Evolutionary conservation across 176 grass and related monocot species (phyloP), one percentile per base, ranked within the genome.

Genomic region (Raddia guianensis): DNA sequence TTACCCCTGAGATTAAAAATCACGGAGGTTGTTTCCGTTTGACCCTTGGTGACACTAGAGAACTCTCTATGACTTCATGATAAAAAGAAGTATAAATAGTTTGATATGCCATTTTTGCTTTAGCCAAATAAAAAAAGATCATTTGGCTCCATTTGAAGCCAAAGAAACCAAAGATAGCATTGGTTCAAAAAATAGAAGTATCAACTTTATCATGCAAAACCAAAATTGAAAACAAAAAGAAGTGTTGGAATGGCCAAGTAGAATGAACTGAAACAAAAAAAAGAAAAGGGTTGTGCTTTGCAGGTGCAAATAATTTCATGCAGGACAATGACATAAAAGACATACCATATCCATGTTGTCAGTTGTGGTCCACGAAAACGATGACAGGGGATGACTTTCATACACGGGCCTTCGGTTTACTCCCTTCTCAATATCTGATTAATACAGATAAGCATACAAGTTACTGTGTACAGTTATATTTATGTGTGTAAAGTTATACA

Each of bases 361-460:
- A 75, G 92, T 87, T 81, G 81, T 69, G 27, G 88, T 93, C 92
- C 83, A 98, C 35, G 92, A 91, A 92, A 98, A 98, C 67, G 84
- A 79, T 87, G 92, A 94, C 69, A 87, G 67, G 19, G 92, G 92
- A 61, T 89, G 95, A 73, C 80, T 91, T 72, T 83, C 73, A 42
- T 93, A 91, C 8, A 98, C 80, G 68, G 92, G 92, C 71, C 85
- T 94, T 84, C 78, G 81, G 19, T 87, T 86, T 57, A 69, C 86
- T 73, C 78, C 87, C 78, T 81, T 94, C 34, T 98, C 88, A 3
- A 95, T 89, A 69, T 98, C 94, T 97, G 89, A 52, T 50, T 57
- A 40, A 82, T 49, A 82, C 16, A 86, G 20, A 71, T 62, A 60
- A 33, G 49, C 21, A 61, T 37, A 63, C 55, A 86, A 82, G 27